Evolutionary conservation across 441 rosid species (phyloP).

Genomic region (Arabidopsis hybrid): DNA sequence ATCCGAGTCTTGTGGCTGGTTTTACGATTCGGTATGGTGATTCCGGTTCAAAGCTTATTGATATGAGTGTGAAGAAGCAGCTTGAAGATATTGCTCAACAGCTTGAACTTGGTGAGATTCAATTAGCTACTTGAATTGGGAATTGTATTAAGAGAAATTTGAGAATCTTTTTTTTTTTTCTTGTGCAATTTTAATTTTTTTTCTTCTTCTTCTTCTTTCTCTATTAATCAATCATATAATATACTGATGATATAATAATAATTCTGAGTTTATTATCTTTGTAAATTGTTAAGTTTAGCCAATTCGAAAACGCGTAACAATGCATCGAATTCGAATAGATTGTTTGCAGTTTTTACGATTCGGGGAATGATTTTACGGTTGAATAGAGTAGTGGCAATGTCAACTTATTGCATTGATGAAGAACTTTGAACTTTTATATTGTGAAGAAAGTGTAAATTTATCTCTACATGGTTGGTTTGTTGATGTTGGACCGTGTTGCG

Average conservation of each 20-base stretch:
- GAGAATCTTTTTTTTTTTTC: slow-evolving; percentile 10
- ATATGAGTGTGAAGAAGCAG: slow-evolving; percentile 95
- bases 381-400: too few relatives aligned
- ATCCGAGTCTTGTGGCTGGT: slow-evolving; percentile 83
- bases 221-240: slow-evolving; percentile 5
- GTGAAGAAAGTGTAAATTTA: neutral
- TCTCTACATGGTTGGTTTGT: neutral
- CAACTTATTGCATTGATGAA: too few relatives aligned
- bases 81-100: slow-evolving; percentile 82
- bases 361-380: too few relatives aligned
- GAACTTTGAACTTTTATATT: too few relatives aligned
- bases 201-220: neutral
- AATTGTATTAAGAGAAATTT: slow-evolving; percentile 5
- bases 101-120: slow-evolving; percentile 79
- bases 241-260: slow-evolving; percentile 25
- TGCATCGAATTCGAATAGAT: neutral
- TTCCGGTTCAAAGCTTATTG: slow-evolving; percentile 82
- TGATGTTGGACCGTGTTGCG: neutral
- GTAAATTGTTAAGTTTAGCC: neutral
- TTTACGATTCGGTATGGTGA: slow-evolving; percentile 83
- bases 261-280: slow-evolving; percentile 11
- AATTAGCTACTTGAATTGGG: slow-evolving; percentile 49
- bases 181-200: slow-evolving; percentile 21
- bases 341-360: neutral
- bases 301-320: neutral